phyloP scores from a whole-genome alignment of 106 monocot species.

The Apostasia ramifera region DNA sequence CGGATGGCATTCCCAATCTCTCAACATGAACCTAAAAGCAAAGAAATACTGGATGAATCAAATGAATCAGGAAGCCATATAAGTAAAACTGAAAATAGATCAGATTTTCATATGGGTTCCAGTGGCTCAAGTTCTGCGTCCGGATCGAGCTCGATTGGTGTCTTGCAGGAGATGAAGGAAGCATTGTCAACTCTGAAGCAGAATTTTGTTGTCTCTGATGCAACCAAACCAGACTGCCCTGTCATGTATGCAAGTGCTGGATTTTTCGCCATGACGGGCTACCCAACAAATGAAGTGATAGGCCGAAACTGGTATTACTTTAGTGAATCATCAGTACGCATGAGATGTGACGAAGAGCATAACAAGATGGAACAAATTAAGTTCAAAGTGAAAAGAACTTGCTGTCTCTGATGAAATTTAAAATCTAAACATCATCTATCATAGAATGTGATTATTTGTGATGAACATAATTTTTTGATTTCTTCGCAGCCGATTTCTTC shows the following conservation, averaged over 20 bases:
- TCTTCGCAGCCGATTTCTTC: conserved; percentile 68
- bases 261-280: conserved; percentile 75
- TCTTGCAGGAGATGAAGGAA: conserved; percentile 62
- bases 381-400: not conserved
- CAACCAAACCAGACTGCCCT: conserved; percentile 64
- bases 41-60: conserved; percentile 19
- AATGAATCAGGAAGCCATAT: not conserved
- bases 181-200: conserved; percentile 65
- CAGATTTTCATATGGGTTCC: not conserved
- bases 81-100: not conserved
- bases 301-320: conserved; percentile 60
- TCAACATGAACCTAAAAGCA: not conserved
- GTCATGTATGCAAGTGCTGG: conserved; percentile 72
- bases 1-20: conserved; percentile 46
- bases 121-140: conserved; percentile 12
- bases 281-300: conserved; percentile 48
- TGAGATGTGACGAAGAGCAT: not conserved
- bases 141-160: conserved; percentile 21
- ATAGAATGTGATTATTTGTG: no score
- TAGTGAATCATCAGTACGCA: no score
- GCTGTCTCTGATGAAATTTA: not conserved
- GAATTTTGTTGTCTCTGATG: conserved; percentile 84
- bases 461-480: not conserved
- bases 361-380: not conserved
- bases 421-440: not conserved